Percentiles rank a stretch among this genome's conserved stretches.
phyloP scores from a whole-genome alignment of 2,329 filamentous ascomycete genomes.

The Leptographium procerum region DNA sequence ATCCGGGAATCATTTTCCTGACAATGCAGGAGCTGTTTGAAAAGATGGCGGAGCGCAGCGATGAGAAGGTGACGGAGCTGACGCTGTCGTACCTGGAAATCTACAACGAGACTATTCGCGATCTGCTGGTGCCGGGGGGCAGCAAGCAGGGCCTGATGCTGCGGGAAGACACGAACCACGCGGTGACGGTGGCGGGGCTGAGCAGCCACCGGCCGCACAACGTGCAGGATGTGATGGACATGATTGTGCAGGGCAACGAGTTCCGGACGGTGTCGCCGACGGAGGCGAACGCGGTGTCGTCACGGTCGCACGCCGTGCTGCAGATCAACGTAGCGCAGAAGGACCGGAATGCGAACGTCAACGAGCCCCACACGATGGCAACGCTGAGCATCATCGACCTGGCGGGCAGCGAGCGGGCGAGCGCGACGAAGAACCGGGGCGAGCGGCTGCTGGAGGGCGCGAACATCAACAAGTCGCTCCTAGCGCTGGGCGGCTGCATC shows the following conservation, averaged over 20 bases:
- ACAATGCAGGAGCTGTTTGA: conserved; percentile 99
- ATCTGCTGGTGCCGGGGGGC: conserved; percentile 76
- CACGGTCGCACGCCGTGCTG: conserved; percentile 89
- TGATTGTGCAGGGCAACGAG: conserved; percentile 92
- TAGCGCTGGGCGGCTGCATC: conserved; percentile 93
- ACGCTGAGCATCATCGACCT: conserved; percentile 97
- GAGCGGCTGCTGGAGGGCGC: conserved; percentile 86
- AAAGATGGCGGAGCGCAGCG: conserved; percentile 74
- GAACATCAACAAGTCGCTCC: conserved; percentile 97
- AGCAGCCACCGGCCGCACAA: conserved; percentile 85
- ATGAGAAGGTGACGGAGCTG: conserved; percentile 81
- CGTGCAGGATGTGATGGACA: conserved; percentile 97
- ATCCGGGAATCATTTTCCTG: conserved; percentile 95
- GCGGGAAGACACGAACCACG: conserved; percentile 86
- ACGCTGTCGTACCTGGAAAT: conserved; percentile 95
- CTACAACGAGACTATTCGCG: conserved; percentile 97
- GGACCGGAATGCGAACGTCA: conserved; percentile 81
- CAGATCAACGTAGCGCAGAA: conserved; percentile 96
- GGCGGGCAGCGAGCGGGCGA: conserved; percentile 89
- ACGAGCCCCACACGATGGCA: conserved; percentile 95
- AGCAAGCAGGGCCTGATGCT: conserved; percentile 81
- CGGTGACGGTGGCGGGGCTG: conserved; percentile 80
- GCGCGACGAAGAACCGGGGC: conserved; percentile 91
- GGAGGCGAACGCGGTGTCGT: conserved; percentile 94
- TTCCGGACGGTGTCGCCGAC: conserved; percentile 93